These are phyloP conservation scores for Senna siamea DNA, from an alignment of 306 rosid species.

Conservation along the genomic window DNA sequence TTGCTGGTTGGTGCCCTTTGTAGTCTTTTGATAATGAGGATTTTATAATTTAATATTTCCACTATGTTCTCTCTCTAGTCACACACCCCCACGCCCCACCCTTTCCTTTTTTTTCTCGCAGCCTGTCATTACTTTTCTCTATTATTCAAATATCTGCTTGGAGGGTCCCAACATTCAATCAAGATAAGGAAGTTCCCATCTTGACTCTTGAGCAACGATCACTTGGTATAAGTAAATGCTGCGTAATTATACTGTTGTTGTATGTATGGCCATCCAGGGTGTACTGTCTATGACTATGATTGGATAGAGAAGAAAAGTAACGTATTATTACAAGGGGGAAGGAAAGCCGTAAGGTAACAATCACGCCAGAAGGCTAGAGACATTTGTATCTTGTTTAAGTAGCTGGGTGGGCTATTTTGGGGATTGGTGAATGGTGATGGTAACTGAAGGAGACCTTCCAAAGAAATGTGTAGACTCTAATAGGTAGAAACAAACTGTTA, in stretches of 20 bases:
- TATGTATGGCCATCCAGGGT: background rate
- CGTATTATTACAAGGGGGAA: background rate
- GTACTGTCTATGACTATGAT: background rate
- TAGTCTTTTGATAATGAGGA: background rate
- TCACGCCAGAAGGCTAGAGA: background rate
- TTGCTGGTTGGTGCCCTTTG: background rate
- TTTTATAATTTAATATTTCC: background rate
- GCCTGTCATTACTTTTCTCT: constrained; percentile 17
- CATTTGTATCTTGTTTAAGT: background rate
- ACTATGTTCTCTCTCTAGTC: background rate
- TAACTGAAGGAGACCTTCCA: background rate
- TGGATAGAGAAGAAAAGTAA: background rate
- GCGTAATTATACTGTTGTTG: background rate
- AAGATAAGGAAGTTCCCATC: constrained; percentile 3
- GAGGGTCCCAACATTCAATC: constrained; percentile 34
- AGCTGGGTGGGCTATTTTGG: background rate
- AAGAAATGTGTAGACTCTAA: background rate
- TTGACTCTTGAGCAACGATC: constrained; percentile 24
- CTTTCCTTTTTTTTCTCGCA: constrained; percentile 4
- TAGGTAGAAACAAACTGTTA: background rate
- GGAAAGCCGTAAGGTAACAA: background rate
- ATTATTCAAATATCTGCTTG: constrained; percentile 9
- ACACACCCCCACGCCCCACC: background rate
- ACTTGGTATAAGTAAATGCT: background rate
- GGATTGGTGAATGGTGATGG: background rate